A percentile compares a stretch with the other conserved stretches of the same genome.
Evolutionary conservation across 345 rosid species (phyloP).

Genomic region (Rhodamnia argentea): DNA sequence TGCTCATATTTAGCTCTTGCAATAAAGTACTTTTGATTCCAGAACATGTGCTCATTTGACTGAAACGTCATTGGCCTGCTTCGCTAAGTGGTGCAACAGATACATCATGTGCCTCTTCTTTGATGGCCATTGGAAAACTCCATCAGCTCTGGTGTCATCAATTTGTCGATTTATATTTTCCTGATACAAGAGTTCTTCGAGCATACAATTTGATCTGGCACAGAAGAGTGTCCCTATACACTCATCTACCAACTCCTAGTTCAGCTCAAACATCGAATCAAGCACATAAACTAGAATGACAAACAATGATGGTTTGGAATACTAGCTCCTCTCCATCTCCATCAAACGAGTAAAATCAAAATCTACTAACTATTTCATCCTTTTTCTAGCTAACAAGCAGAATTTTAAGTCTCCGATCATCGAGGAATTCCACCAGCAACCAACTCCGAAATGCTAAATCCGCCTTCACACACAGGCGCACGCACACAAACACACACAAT

Average conservation of each 20-base stretch:
- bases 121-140: background rate
- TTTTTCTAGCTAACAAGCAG: background rate
- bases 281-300: background rate
- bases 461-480: background rate
- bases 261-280: background rate
- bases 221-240: background rate
- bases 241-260: background rate
- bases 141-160: background rate
- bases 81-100: background rate
- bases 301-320: background rate
- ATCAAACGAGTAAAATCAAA: background rate
- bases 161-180: background rate
- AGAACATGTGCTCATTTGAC: background rate
- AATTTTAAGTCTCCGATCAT: background rate
- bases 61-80: background rate
- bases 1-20: background rate
- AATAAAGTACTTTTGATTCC: background rate
- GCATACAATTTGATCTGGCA: background rate
- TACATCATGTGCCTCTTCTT: background rate
- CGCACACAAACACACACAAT: background rate
- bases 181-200: background rate
- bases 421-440: background rate
- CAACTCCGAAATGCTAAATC: background rate
- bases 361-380: background rate
- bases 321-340: background rate